Percentiles rank a stretch among this genome's conserved stretches.
Evolutionary conservation across 345 rosid species (phyloP).

Genomic region (Eucalyptus tenuipes): DNA sequence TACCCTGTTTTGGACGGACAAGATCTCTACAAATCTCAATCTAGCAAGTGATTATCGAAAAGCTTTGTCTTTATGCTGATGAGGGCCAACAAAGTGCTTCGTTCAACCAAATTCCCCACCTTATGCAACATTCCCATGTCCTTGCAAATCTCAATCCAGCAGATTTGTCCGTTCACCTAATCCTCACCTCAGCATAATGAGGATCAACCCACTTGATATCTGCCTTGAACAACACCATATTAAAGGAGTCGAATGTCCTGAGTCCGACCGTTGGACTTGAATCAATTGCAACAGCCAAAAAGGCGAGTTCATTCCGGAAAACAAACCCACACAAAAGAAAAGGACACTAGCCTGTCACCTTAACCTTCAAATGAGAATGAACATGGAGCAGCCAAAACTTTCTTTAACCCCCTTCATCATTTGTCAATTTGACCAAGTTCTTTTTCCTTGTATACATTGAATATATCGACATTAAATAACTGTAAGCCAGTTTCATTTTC

Average conservation of each 20-base stretch:
- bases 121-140: neutral
- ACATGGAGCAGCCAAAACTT: neutral
- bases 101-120: neutral
- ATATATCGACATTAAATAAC: neutral
- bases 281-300: neutral
- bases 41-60: neutral
- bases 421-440: neutral
- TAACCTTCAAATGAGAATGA: neutral
- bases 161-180: neutral
- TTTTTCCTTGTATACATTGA: neutral
- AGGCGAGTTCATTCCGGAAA: neutral
- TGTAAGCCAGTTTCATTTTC: neutral
- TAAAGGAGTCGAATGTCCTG: neutral
- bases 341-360: neutral
- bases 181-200: neutral
- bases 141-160: neutral
- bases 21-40: neutral
- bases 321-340: neutral
- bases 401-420: neutral
- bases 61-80: neutral
- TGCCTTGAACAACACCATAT: neutral
- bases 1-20: neutral
- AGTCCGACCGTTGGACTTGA: neutral
- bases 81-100: neutral
- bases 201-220: neutral